Evolutionary conservation across 2,329 filamentous ascomycete genomes (phyloP).

Genomic region (Eutypa lata): DNA sequence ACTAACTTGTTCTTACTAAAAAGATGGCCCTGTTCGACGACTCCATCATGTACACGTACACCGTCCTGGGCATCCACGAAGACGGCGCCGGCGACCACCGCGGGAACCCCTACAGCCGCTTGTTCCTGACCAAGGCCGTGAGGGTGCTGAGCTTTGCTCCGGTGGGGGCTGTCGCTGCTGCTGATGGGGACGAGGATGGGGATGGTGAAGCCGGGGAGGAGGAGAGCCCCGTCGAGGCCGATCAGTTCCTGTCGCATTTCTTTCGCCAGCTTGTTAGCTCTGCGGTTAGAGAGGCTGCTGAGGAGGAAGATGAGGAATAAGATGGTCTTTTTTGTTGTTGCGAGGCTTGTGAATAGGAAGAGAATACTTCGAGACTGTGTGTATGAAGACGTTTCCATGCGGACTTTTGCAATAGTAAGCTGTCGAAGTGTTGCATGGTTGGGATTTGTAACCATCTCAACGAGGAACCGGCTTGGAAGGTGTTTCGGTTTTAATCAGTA

Average conservation of each 20-base stretch:
- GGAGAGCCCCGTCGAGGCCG: background rate
- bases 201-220: background rate
- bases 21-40: constrained; percentile 46
- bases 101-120: background rate
- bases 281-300: background rate
- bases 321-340: no score
- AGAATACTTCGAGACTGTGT: no score
- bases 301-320: background rate
- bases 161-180: no score
- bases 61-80: constrained; percentile 9
- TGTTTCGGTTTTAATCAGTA: no score
- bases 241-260: background rate
- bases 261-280: background rate
- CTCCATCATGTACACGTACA: constrained; percentile 43
- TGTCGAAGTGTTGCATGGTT: no score
- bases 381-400: no score
- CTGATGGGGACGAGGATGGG: background rate
- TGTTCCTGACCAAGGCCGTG: constrained; percentile 13
- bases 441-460: no score
- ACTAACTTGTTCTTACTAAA: no score
- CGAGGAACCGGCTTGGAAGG: no score
- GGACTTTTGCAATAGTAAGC: no score
- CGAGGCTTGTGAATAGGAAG: no score
- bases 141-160: constrained; percentile 11
- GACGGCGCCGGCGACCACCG: background rate